Evolutionary conservation across 495 filamentous ascomycete genomes (phyloP), one percentile per base, ranked within the genome.

Genomic region (Beverwykella pulmonaria): DNA sequence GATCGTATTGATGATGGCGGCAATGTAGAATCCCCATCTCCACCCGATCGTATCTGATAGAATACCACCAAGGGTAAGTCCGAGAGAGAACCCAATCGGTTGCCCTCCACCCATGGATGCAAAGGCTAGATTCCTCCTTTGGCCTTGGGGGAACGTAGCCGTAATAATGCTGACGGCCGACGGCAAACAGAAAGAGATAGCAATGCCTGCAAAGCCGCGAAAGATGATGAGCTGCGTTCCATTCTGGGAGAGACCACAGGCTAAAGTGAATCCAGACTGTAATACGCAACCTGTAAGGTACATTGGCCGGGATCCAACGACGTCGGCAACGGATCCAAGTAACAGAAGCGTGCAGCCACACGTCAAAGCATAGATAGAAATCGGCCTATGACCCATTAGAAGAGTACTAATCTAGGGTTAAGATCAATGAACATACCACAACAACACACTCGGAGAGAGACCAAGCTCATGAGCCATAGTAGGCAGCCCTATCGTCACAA

Each of bases 201-300:
- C 79, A 20, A 86, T 59, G 20, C 85, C 84, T 27, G 79, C 76
- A 17, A 84, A 61, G 1, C 75, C 78, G 22, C 84, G 82, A 63
- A 84, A 84, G 14, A 79, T 34, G 54, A 86, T 82, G n/a, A 88
- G 70, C 62, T 86, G 76, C 17, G 68, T 59, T 0, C 79, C 76
- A 8, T 69, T 82, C 5, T 70, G 73, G 0, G 79, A 70, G 0
- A 86, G 71, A 0, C 80, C 79, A 48, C 76, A 78, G 0, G 77
- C 81, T 8, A 85, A 66, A 5, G 77, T 78, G 39, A 78, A 83
- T 3, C 75, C 52, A 12, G 72, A 71, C 25, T 82, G 75, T 15
- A 84, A 56, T 20, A 81, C 73, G 25, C 71, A 75, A 19, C 83
- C 84, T 1, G 70, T 69, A 0, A 86, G 67, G 52, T 78, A 81